A percentile compares a stretch with the other conserved stretches of the same genome.
phyloP scores from a whole-genome alignment of 192 early-diverging fungal genomes.

The Mortierella hygrophila region DNA sequence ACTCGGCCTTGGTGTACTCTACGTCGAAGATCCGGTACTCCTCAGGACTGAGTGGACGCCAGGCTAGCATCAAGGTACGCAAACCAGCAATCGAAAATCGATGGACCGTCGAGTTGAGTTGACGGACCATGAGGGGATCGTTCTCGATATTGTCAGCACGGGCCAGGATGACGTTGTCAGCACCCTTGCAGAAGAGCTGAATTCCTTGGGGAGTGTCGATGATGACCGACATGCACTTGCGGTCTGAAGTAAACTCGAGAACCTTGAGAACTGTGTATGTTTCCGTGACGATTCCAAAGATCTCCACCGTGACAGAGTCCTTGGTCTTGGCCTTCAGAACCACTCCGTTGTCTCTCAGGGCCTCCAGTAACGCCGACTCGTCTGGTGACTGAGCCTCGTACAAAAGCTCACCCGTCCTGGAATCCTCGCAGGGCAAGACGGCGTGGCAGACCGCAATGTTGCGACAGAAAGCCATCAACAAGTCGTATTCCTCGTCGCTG shows the following conservation, averaged over 20 bases:
- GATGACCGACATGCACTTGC: constrained; percentile 95
- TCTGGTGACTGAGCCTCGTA: constrained; percentile 97
- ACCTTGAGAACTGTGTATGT: constrained; percentile 90
- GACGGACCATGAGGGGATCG: constrained; percentile 71
- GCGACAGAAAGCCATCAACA: constrained; percentile 63
- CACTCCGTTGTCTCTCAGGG: constrained; percentile 56
- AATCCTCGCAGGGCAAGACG: constrained; percentile 87
- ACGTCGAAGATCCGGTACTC: constrained; percentile 87
- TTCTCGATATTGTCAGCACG: constrained; percentile 66
- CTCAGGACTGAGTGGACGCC: constrained; percentile 83
- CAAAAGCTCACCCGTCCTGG: constrained; percentile 74
- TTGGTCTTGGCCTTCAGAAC: constrained; percentile 68
- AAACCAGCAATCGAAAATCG: constrained; percentile 91
- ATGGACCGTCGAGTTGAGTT: constrained; percentile 72
- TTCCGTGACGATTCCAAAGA: constrained; percentile 67
- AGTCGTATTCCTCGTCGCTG: constrained; percentile 59
- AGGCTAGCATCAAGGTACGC: constrained; percentile 92
- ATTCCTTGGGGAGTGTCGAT: constrained; percentile 87
- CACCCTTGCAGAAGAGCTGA: constrained; percentile 94
- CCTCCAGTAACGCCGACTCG: constrained; percentile 88
- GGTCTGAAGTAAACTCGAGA: constrained; percentile 95
- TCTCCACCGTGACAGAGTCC: constrained; percentile 66
- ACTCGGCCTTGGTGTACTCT: constrained; percentile 79
- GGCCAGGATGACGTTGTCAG: constrained; percentile 95
- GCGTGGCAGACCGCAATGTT: constrained; percentile 91